Conservation (phyloP, 768 basidiomycete species). For the Tephrocybe sp. region DNA sequence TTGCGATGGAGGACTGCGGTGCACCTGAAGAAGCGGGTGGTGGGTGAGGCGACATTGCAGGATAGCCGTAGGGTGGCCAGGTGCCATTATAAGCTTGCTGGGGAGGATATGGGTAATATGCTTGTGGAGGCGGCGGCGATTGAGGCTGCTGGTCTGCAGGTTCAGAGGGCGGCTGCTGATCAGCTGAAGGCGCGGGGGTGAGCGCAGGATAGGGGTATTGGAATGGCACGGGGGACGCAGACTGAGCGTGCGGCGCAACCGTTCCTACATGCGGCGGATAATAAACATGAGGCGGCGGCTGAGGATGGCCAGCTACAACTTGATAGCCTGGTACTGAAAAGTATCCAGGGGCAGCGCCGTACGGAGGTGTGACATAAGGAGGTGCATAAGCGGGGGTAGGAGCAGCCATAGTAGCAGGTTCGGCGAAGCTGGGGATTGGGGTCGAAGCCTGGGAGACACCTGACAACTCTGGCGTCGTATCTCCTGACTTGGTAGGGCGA, state of each 20-base stretch:
- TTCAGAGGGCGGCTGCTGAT: slow-evolving; percentile 2
- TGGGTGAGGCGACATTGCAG: not conserved
- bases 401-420: not conserved
- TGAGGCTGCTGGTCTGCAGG: slow-evolving; percentile 4
- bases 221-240: not conserved
- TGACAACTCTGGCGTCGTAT: slow-evolving; percentile 13
- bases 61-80: slow-evolving; percentile 9
- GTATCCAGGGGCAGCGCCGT: slow-evolving; percentile 9
- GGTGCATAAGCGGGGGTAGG: not conserved
- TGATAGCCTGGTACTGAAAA: slow-evolving; percentile 14
- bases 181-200: not conserved
- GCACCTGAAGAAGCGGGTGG: not conserved
- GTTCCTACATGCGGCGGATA: slow-evolving; percentile 3
- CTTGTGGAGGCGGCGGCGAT: not conserved
- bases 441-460: not conserved
- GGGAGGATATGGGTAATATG: slow-evolving; percentile 12
- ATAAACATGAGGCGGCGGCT: slow-evolving; percentile 9
- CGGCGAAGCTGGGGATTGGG: not conserved
- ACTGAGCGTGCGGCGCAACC: not conserved
- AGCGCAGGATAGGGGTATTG: slow-evolving; percentile 3
- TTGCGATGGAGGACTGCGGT: slow-evolving; percentile 20
- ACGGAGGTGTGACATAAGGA: slow-evolving; percentile 2
- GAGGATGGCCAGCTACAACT: slow-evolving; percentile 5
- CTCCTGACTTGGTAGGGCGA: slow-evolving; percentile 13
- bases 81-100: slow-evolving; percentile 2